Evolutionary conservation across 1,284 basidiomycete genomes (phyloP).

Genomic region (Malassezia japonica): DNA sequence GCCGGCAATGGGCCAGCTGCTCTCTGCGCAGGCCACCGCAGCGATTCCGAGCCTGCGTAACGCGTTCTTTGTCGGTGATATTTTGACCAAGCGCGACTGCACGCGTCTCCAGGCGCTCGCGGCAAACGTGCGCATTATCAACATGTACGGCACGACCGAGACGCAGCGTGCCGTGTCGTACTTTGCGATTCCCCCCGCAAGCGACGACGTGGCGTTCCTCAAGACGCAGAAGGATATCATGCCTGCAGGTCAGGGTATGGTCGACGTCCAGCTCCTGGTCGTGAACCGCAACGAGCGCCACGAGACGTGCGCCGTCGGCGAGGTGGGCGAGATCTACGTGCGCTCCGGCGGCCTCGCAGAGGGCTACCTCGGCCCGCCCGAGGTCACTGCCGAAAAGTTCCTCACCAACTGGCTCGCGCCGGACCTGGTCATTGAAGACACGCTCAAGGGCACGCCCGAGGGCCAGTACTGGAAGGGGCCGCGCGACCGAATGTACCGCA

Average conservation of each 20-base stretch:
- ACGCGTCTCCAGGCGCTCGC: slow-evolving; percentile 87
- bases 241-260: slow-evolving; percentile 94
- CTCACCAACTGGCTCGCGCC: slow-evolving; percentile 44
- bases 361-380: slow-evolving; percentile 72
- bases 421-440: slow-evolving; percentile 32
- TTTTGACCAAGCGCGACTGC: slow-evolving; percentile 96
- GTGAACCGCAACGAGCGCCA: slow-evolving; percentile 86
- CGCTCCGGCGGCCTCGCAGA: slow-evolving; percentile 91
- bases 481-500: slow-evolving; percentile 93
- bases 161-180: slow-evolving; percentile 98
- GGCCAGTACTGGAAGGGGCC: slow-evolving; percentile 75
- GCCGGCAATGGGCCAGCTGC: slow-evolving; percentile 88
- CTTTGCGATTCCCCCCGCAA: slow-evolving; percentile 80
- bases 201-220: slow-evolving; percentile 77
- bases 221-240: slow-evolving; percentile 95
- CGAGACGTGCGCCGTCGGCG: slow-evolving; percentile 83
- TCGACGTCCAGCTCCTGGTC: slow-evolving; percentile 92
- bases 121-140: slow-evolving; percentile 75
- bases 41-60: slow-evolving; percentile 77
- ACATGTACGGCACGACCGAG: slow-evolving; percentile 99
- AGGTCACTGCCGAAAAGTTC: slow-evolving; percentile 63
- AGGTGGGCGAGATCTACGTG: slow-evolving; percentile 98
- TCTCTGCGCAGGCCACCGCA: slow-evolving; percentile 84
- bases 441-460: slow-evolving; percentile 33
- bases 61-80: slow-evolving; percentile 99